phyloP scores from a whole-genome alignment of 768 basidiomycete species.

The Pisolithus tinctorius region DNA sequence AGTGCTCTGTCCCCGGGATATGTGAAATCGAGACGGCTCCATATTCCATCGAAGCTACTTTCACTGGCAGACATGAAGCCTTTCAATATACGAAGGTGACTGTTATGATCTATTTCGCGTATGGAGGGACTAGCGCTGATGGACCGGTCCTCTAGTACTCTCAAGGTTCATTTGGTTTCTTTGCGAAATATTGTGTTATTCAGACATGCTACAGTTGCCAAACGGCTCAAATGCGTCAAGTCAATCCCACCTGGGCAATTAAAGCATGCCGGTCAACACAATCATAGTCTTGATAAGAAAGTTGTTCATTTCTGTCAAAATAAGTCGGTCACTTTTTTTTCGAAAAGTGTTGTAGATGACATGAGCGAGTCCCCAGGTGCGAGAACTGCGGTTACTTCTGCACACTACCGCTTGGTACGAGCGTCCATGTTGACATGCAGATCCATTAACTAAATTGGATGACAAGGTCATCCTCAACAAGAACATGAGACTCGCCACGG shows the following conservation, averaged over 20 bases:
- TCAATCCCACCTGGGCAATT: constrained; percentile 36
- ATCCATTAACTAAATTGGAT: background rate
- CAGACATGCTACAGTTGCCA: constrained; percentile 30
- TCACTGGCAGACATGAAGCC: constrained; percentile 51
- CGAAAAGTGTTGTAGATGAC: too few relatives aligned
- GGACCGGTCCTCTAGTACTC: constrained; percentile 35
- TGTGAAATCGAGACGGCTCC: constrained; percentile 57
- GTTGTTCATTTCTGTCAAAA: constrained; percentile 51
- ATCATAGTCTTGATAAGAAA: constrained; percentile 37
- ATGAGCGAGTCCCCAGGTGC: constrained; percentile 30
- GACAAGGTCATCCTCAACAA: constrained; percentile 43
- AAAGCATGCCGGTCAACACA: constrained; percentile 42
- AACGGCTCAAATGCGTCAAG: constrained; percentile 44
- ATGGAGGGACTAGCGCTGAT: background rate
- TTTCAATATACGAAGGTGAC: constrained; percentile 60
- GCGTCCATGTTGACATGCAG: background rate
- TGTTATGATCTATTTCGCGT: background rate
- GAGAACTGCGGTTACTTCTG: constrained; percentile 54
- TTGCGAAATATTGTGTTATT: background rate
- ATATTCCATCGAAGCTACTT: constrained; percentile 54
- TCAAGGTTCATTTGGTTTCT: constrained; percentile 33
- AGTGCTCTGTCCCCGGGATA: constrained; percentile 41
- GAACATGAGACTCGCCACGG: constrained; percentile 55
- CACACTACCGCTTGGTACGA: constrained; percentile 46
- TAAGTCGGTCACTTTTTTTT: constrained; percentile 23